These are phyloP conservation scores for Yamadazyma trypodendri DNA, from an alignment of 1,139 yeast genomes.

Conservation along the genomic window DNA sequence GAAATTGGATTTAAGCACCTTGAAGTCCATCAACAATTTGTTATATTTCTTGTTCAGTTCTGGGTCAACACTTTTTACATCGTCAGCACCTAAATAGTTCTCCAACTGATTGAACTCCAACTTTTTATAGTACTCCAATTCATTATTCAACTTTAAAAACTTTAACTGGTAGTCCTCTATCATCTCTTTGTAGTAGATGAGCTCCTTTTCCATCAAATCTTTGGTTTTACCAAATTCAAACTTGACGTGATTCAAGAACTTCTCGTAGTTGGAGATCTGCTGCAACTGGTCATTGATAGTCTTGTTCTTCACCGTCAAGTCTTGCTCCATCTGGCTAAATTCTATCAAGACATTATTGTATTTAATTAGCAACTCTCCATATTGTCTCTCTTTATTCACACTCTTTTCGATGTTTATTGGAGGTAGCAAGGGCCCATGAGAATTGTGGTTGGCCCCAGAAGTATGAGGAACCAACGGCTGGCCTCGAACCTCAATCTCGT, in stretches of 20 bases:
- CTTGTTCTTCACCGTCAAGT: constrained; percentile 15
- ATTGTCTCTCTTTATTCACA: constrained; percentile 10
- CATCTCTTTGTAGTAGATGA: constrained; percentile 31
- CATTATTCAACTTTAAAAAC: constrained; percentile 25
- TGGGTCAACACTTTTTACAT: constrained; percentile 4
- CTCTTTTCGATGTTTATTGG: constrained; percentile 13
- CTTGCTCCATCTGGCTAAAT: constrained; percentile 17
- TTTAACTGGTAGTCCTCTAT: constrained; percentile 32
- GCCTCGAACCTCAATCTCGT: background rate
- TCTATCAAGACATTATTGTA: constrained; percentile 14
- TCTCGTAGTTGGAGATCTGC: constrained; percentile 17
- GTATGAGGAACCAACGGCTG: background rate
- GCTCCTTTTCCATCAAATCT: constrained; percentile 30
- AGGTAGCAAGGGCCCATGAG: constrained; percentile 10
- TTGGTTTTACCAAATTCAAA: constrained; percentile 21
- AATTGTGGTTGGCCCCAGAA: background rate
- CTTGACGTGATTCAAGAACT: constrained; percentile 15
- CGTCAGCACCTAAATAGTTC: constrained; percentile 5
- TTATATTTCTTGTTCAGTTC: constrained; percentile 26
- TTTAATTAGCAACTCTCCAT: constrained; percentile 15
- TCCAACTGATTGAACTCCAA: constrained; percentile 16
- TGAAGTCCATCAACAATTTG: constrained; percentile 36
- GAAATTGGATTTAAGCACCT: constrained; percentile 39
- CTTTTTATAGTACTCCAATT: constrained; percentile 20
- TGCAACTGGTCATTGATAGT: constrained; percentile 17